Evolutionary conservation across 176 grass and related monocot genomes (phyloP), one percentile per base, ranked within the genome.

Genomic region (Oryza meyeriana): DNA sequence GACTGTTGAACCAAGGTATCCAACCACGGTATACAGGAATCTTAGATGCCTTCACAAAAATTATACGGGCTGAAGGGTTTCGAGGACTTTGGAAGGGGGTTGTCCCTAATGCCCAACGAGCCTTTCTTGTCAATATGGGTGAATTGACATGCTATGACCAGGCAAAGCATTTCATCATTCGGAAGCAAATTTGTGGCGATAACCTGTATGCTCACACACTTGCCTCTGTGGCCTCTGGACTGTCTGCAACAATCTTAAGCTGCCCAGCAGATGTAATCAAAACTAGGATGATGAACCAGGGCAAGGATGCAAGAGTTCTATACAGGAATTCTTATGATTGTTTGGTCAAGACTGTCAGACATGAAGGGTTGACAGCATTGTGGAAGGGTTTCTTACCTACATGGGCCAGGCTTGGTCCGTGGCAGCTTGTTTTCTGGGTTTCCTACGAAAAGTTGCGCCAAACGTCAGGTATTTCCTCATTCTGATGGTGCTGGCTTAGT

Each of bases 361-460:
- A 71, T 29, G 94, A 94, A 67, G 94, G 94, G 9, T 26, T 30
- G 20, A 71, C 12, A 27, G 87, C 94, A 44, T 59, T 97, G n/a
- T 97, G 91, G 94, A 97, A 94, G 75, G 94, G 94, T 22, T 94
- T 97, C 47, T 89, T 97, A 29, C 89, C 89, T 31, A 97, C 94
- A 57, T 97, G 91, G 94, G 89, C 87, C 8, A 91, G 94, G 80
- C 89, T 97, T 48, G 94, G 94, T 8, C 94, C 94, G 6, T 97
- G 91, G 89, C 94, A 94, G 39, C 94, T 97, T 90, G 91, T 92
- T 27, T 97, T 97, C 71, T 97, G 94, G 94, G 89, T 97, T 88
- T 94, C 91, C 33, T 97, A 92, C 5, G 89, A 97, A 65, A 91
- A 90, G 69, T 52, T 97, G 52, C 69, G 94, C 52, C 78, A 79